Conservation (phyloP, 352 stramenopile genomes). For the Phytopythium vexans region DNA sequence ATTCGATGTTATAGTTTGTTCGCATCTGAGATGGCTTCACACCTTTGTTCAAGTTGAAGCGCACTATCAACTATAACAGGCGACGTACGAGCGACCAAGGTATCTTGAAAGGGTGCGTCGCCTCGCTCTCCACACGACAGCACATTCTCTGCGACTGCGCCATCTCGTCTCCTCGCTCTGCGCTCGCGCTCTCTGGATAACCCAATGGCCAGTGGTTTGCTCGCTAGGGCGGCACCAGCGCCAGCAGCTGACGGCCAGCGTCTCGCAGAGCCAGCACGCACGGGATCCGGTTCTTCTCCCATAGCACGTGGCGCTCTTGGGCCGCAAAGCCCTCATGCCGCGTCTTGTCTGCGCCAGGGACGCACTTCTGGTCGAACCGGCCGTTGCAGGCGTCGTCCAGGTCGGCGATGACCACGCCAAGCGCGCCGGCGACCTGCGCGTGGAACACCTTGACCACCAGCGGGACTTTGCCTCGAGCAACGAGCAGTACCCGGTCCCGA, state of each 20-base stretch:
- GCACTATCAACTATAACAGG: too few relatives aligned
- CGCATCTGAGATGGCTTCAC: too few relatives aligned
- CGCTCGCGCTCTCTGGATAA: too few relatives aligned
- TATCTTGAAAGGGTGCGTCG: too few relatives aligned
- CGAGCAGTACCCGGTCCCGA: constrained; percentile 55
- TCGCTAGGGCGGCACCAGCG: constrained; percentile 3
- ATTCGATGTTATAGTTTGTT: too few relatives aligned
- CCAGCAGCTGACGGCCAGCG: constrained; percentile 28
- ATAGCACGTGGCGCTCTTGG: constrained; percentile 50
- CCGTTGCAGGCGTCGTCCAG: constrained; percentile 32
- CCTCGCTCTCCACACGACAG: too few relatives aligned
- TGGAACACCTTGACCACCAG: constrained; percentile 70
- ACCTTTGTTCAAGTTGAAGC: too few relatives aligned
- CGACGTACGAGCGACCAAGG: too few relatives aligned
- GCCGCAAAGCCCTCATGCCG: constrained; percentile 57
- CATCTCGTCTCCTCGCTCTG: too few relatives aligned
- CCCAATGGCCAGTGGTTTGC: too few relatives aligned
- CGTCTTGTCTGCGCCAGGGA: constrained; percentile 45
- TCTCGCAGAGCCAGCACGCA: constrained; percentile 46
- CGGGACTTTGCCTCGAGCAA: constrained; percentile 43
- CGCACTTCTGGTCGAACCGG: constrained; percentile 69
- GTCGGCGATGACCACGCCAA: constrained; percentile 68
- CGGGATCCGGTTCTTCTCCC: constrained; percentile 55
- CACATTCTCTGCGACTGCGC: too few relatives aligned
- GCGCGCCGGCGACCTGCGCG: constrained; percentile 56